These are phyloP conservation scores for Aureobasidium sp. DNA, from an alignment of 2,329 filamentous ascomycete genomes.

Conservation along the genomic window DNA sequence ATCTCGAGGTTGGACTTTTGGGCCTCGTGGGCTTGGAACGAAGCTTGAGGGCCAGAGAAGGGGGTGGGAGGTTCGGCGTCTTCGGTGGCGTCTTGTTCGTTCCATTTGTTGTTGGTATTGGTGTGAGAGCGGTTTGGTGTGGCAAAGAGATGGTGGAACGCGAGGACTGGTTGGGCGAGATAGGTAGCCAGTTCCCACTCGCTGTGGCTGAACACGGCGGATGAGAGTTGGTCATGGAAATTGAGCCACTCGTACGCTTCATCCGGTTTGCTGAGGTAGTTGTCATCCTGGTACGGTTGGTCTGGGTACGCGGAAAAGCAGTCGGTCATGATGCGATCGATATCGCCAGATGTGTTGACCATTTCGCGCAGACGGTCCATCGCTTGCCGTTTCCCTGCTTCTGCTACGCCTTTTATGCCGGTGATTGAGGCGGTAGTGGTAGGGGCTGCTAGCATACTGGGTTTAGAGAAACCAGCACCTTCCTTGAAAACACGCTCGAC, in stretches of 20 bases:
- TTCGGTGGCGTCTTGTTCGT: constrained; percentile 37
- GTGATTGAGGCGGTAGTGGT: constrained; percentile 21
- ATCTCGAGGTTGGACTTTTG: constrained; percentile 70
- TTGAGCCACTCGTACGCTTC: constrained; percentile 89
- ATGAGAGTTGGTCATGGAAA: constrained; percentile 81
- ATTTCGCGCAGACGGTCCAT: constrained; percentile 68
- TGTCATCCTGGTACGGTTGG: constrained; percentile 89
- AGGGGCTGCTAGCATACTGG: constrained; percentile 35
- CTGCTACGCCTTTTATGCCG: constrained; percentile 56
- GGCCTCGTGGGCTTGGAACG: constrained; percentile 74
- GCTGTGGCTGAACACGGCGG: constrained; percentile 71
- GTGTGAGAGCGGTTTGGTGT: constrained; percentile 52
- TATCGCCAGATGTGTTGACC: constrained; percentile 71
- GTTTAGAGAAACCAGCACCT: constrained; percentile 68
- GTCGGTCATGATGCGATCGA: constrained; percentile 71
- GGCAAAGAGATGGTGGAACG: constrained; percentile 87
- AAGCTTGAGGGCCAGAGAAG: constrained; percentile 75
- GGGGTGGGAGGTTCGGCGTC: constrained; percentile 43
- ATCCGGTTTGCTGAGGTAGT: constrained; percentile 79
- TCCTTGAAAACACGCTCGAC: constrained; percentile 72
- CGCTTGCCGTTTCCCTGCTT: constrained; percentile 63
- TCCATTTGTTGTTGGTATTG: constrained; percentile 27
- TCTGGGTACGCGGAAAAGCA: constrained; percentile 81
- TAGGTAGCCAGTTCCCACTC: constrained; percentile 92
- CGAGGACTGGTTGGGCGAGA: constrained; percentile 76